Conservation (phyloP, 2,329 filamentous ascomycete species). For the Incumbomyces lentus region DNA sequence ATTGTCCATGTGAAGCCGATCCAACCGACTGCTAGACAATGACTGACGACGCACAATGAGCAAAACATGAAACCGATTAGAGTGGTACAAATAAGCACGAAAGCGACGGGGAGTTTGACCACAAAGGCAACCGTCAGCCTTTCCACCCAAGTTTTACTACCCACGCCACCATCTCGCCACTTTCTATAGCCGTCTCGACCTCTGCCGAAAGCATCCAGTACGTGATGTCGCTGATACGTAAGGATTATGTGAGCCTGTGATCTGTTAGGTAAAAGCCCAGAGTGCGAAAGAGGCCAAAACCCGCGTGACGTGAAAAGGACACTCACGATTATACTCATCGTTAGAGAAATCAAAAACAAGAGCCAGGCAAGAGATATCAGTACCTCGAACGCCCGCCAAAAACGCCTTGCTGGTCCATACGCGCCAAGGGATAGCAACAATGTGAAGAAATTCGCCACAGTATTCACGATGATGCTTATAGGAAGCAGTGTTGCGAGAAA, state of each 20-base stretch:
- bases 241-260: constrained; percentile 6
- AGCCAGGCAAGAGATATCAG: constrained; percentile 16
- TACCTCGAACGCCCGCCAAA: constrained; percentile 11
- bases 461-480: constrained; percentile 10
- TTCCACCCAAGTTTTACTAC: constrained; percentile 12
- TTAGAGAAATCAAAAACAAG: constrained; percentile 13
- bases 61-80: constrained; percentile 16
- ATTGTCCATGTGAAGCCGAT: constrained; percentile 12
- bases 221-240: constrained; percentile 13
- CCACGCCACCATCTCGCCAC: constrained; percentile 13
- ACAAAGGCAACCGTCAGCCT: constrained; percentile 14
- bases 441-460: constrained; percentile 15
- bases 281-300: neutral
- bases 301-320: neutral
- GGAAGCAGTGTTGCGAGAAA: constrained; percentile 14
- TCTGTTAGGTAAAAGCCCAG: neutral
- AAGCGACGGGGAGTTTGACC: constrained; percentile 11
- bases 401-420: constrained; percentile 11
- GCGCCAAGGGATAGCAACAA: constrained; percentile 13
- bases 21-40: constrained; percentile 14
- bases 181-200: constrained; percentile 10
- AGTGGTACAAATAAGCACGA: constrained; percentile 12
- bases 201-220: constrained; percentile 14
- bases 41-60: constrained; percentile 11
- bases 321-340: constrained; percentile 9